A percentile compares a stretch with the other conserved stretches of the same genome.
Conservation (phyloP, 2,329 filamentous ascomycete species). For the Colletotrichum sp. region DNA sequence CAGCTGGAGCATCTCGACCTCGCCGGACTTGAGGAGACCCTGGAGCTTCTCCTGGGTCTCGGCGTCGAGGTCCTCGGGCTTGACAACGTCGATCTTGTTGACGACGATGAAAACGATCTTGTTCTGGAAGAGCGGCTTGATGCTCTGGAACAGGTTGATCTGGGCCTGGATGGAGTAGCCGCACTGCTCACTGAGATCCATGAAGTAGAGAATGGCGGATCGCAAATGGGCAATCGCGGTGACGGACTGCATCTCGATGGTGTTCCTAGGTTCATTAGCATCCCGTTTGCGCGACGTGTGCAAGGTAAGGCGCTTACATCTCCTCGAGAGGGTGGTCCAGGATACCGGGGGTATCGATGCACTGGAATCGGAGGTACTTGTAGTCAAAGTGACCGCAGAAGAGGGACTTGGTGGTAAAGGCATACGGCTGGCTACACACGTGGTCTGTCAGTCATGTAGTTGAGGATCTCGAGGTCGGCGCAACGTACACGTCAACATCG, state of each 20-base stretch:
- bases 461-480: neutral
- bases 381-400: constrained; percentile 99
- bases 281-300: neutral
- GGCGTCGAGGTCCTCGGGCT: constrained; percentile 83
- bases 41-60: constrained; percentile 81
- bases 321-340: constrained; percentile 96
- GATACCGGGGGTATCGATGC: constrained; percentile 98
- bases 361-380: constrained; percentile 88
- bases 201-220: constrained; percentile 96
- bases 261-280: constrained; percentile 65
- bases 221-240: constrained; percentile 96
- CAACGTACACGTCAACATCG: constrained; percentile 9
- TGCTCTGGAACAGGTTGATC: constrained; percentile 93
- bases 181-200: constrained; percentile 96
- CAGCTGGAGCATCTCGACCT: constrained; percentile 90
- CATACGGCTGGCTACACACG: constrained; percentile 96
- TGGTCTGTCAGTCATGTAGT: constrained; percentile 62
- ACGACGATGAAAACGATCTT: constrained; percentile 96
- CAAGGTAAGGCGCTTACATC: constrained; percentile 43
- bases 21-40: constrained; percentile 80
- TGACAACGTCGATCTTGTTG: constrained; percentile 96
- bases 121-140: constrained; percentile 93
- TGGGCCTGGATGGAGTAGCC: constrained; percentile 93
- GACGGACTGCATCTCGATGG: constrained; percentile 99
- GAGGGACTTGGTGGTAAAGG: constrained; percentile 96